Base-by-base conservation (phyloP, 2,329 filamentous ascomycete species). In the Trichoderma sp. region DNA sequence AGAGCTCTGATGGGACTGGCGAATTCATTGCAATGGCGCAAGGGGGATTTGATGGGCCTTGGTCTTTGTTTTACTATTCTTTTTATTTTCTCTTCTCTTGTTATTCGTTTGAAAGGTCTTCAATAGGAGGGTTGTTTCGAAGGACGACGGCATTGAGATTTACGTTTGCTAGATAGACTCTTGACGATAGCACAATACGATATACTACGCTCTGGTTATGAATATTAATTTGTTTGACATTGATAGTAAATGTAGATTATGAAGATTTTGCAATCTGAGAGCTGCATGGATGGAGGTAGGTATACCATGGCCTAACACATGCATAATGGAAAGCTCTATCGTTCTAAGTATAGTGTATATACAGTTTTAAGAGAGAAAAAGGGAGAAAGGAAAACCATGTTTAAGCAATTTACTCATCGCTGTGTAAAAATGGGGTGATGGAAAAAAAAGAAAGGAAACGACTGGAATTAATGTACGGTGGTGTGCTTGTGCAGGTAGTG, bases 1-100 rank as follows among this genome's bases (percentile, higher is more conserved):
- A n/a, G 31, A 59, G 60, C 58, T 61, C 40, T 31, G 60, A 58
- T 31, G 53, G 61, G 68, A 59, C 24, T 63, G 43, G 62, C 33
- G 61, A 65, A 64, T 55, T 61, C 68, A 69, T 65, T 69, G 68
- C 61, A 69, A 69, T 55, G 68, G 68, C 68, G 68, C 68, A 60
- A 55, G 53, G 40, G 68, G 66, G 56, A n/a, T 69, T 53, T 65
- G 68, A 49, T 52, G 40, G 68, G 61, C 43, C 55, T 60, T 64
- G 55, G 43, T 40, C 27, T 63, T 49, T 40, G 43, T 8, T 57
- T 49, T 37, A 27, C 27, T 27, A 27, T 53, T 31, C 2, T 63
- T 63, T 40, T 29, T 13, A 4, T 58, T 43, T 27, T 33, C 14
- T 47, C 29, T 43, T 65, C 24, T 57, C n/a, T 47, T 47, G 16